Conservation (phyloP, 805 yeast species). For the Yamadazyma nakazawae region DNA sequence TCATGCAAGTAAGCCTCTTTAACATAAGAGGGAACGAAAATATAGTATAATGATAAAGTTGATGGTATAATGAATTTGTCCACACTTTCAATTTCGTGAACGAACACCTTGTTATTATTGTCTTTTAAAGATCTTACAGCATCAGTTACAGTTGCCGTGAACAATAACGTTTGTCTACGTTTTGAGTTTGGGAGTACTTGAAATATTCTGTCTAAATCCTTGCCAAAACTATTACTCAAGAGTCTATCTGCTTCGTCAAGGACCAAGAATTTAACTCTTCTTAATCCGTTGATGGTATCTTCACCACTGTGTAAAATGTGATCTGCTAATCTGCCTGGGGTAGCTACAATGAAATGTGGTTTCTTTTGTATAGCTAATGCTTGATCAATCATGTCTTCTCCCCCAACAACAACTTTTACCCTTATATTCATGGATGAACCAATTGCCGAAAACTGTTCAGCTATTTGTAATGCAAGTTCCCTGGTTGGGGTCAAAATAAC, state of each 20-base stretch:
- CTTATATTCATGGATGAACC: conserved; percentile 87
- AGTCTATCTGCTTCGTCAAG: conserved; percentile 95
- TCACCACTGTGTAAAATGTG: conserved; percentile 86
- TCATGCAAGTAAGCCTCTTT: conserved; percentile 84
- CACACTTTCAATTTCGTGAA: conserved; percentile 71
- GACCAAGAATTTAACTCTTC: conserved; percentile 76
- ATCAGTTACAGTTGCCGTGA: conserved; percentile 95
- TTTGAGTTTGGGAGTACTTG: conserved; percentile 65
- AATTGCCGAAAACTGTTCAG: conserved; percentile 91
- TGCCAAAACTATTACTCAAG: conserved; percentile 77
- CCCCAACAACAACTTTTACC: conserved; percentile 87
- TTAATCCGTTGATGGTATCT: conserved; percentile 76
- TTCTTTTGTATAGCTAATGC: conserved; percentile 73
- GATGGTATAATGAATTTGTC: conserved; percentile 81
- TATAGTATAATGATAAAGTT: conserved; percentile 59
- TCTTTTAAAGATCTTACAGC: conserved; percentile 80
- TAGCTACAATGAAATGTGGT: conserved; percentile 95
- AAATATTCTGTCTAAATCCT: conserved; percentile 73
- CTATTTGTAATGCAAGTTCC: conserved; percentile 93
- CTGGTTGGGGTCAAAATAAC: conserved; percentile 87
- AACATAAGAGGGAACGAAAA: conserved; percentile 81
- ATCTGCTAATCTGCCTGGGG: conserved; percentile 95
- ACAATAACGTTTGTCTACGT: conserved; percentile 80
- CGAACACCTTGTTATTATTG: conserved; percentile 55
- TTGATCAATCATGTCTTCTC: conserved; percentile 89